Evolutionary conservation across 768 basidiomycete genomes (phyloP).

Genomic region (Mycena haematopus): DNA sequence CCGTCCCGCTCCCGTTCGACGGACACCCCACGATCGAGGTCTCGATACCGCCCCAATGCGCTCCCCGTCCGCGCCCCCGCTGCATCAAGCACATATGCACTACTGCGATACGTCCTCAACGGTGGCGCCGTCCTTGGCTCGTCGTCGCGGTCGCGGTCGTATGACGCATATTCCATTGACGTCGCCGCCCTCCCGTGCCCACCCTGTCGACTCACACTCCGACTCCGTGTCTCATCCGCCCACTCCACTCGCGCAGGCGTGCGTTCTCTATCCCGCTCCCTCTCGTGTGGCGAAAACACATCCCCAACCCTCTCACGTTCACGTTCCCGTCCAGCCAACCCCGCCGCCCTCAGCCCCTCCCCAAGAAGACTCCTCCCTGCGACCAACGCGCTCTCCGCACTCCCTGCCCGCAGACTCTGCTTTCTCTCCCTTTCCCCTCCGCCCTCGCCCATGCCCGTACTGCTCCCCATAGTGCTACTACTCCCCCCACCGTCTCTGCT

Average conservation of each 20-base stretch:
- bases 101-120: slow-evolving; percentile 47
- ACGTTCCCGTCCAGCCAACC: slow-evolving; percentile 43
- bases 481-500: too few species aligned
- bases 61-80: slow-evolving; percentile 29
- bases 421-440: slow-evolving; percentile 46
- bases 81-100: slow-evolving; percentile 42
- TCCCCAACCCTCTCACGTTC: slow-evolving; percentile 13
- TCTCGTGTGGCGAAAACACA: slow-evolving; percentile 15
- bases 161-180: slow-evolving; percentile 55
- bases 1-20: slow-evolving; percentile 26
- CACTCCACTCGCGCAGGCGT: slow-evolving; percentile 35
- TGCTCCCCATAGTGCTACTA: background rate
- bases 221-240: slow-evolving; percentile 31
- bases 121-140: slow-evolving; percentile 44
- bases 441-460: background rate
- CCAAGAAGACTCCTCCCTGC: slow-evolving; percentile 64
- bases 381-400: slow-evolving; percentile 69
- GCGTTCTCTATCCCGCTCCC: slow-evolving; percentile 5
- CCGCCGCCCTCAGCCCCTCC: slow-evolving; percentile 75
- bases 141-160: slow-evolving; percentile 27
- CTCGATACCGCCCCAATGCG: slow-evolving; percentile 24
- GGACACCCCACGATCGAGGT: slow-evolving; percentile 18
- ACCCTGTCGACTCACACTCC: slow-evolving; percentile 32
- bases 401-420: slow-evolving; percentile 68
- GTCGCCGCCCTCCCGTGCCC: slow-evolving; percentile 50